Percentiles rank a stretch among this genome's conserved stretches.
Evolutionary conservation across 2,329 filamentous ascomycete genomes (phyloP).

Genomic region (Colletotrichum tropicale): DNA sequence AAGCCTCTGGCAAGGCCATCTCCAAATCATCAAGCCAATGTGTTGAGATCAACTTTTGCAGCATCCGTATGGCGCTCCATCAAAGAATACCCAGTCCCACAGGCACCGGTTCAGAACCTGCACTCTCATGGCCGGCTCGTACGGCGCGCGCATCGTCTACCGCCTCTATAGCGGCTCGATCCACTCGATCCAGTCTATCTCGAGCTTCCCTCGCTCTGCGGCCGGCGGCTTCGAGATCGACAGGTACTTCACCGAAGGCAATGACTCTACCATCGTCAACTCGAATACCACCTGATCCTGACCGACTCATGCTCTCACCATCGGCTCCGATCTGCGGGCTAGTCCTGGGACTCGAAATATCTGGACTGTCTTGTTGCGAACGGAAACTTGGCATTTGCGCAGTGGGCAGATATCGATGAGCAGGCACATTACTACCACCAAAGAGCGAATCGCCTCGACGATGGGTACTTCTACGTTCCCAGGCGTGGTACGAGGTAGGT

Average conservation of each 20-base stretch:
- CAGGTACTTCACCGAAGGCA: constrained; percentile 8
- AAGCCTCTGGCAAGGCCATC: not conserved
- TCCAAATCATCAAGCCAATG: not conserved
- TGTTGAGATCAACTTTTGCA: not conserved
- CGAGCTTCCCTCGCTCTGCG: not conserved
- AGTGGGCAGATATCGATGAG: not conserved
- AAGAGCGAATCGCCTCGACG: not conserved
- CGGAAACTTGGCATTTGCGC: not conserved
- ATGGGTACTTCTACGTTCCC: constrained; percentile 21
- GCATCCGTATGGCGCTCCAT: not conserved
- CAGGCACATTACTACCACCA: constrained; percentile 1
- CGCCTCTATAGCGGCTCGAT: not conserved
- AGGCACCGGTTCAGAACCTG: not conserved
- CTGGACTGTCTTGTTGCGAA: not conserved
- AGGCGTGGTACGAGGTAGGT: constrained; percentile 31
- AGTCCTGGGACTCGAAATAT: not conserved
- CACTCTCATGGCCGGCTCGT: not conserved
- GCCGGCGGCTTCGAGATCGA: not conserved
- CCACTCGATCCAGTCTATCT: not conserved
- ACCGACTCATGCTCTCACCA: constrained; percentile 8
- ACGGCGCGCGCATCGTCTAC: not conserved
- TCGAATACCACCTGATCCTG: constrained; percentile 17
- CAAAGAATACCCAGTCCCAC: not conserved
- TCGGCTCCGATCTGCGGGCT: not conserved
- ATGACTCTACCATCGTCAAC: constrained; percentile 6